phyloP scores from a whole-genome alignment of 257 asterid genomes.

The Solanum lycopersicoides region DNA sequence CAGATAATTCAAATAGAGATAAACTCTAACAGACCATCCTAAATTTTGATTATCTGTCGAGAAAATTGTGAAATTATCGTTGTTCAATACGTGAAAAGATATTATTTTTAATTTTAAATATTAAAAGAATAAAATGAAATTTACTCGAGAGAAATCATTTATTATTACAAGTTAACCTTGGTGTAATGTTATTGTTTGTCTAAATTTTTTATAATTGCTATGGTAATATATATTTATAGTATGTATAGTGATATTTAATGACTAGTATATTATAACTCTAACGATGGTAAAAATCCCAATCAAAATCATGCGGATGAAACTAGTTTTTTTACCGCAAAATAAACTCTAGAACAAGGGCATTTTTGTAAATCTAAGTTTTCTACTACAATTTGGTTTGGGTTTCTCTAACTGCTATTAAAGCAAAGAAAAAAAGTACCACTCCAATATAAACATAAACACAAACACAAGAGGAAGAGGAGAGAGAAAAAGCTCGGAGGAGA shows the following conservation, averaged over 20 bases:
- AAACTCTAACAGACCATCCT: neutral
- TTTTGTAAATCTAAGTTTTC: neutral
- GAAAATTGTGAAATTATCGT: neutral
- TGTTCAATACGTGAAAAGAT: neutral
- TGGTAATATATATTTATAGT: too few relatives aligned
- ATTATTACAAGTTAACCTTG: too few relatives aligned
- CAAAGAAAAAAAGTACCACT: neutral
- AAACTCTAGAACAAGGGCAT: neutral
- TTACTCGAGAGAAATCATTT: neutral
- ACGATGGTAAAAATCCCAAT: too few relatives aligned
- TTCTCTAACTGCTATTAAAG: neutral
- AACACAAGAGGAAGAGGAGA: neutral
- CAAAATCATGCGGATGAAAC: too few relatives aligned
- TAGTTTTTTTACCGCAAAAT: too few relatives aligned
- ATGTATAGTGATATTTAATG: too few relatives aligned
- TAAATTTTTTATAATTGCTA: too few relatives aligned
- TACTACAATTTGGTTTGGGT: neutral
- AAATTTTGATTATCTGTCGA: too few relatives aligned
- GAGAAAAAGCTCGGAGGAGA: neutral
- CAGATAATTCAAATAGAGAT: neutral
- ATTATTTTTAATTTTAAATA: neutral
- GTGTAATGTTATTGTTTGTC: too few relatives aligned
- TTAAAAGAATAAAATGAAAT: neutral
- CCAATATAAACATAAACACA: neutral
- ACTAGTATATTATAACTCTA: too few relatives aligned